These are phyloP conservation scores for Beauveria sp. DNA, from an alignment of 2,329 filamentous ascomycete genomes.

Conservation along the genomic window DNA sequence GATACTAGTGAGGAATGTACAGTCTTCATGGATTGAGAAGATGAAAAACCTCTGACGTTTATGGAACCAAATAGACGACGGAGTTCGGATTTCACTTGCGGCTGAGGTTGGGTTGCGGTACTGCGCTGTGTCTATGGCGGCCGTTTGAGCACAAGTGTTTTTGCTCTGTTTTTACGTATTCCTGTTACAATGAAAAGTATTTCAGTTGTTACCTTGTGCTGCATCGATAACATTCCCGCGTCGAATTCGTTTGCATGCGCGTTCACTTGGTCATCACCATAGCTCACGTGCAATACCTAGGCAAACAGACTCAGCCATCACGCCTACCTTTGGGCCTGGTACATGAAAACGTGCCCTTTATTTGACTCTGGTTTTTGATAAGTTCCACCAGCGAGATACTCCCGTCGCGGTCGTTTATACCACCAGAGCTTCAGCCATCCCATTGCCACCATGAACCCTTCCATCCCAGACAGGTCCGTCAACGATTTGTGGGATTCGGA, in stretches of 20 bases:
- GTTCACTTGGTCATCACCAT: background rate
- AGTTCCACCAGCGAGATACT: background rate
- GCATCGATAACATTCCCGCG: too few relatives aligned
- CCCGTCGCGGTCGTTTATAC: background rate
- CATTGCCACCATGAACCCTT: background rate
- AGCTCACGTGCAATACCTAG: background rate
- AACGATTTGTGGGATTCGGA: background rate
- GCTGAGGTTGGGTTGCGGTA: background rate
- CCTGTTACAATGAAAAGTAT: background rate
- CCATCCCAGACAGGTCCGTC: background rate
- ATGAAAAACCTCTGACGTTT: constrained; percentile 8
- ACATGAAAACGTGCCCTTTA: background rate
- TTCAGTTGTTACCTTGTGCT: background rate
- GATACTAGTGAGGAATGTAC: constrained; percentile 13
- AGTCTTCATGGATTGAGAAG: constrained; percentile 25
- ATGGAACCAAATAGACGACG: background rate
- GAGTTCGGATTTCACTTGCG: background rate
- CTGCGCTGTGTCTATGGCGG: background rate
- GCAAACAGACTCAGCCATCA: background rate
- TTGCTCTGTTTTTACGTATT: background rate
- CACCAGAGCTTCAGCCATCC: background rate
- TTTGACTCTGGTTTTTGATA: background rate
- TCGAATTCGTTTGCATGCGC: background rate
- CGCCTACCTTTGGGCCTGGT: background rate
- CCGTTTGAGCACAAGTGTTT: background rate